Percentiles rank a stretch among this genome's conserved stretches.
Conservation (phyloP, 2,329 filamentous ascomycete genomes). For the Plenodomus biglobosus region DNA sequence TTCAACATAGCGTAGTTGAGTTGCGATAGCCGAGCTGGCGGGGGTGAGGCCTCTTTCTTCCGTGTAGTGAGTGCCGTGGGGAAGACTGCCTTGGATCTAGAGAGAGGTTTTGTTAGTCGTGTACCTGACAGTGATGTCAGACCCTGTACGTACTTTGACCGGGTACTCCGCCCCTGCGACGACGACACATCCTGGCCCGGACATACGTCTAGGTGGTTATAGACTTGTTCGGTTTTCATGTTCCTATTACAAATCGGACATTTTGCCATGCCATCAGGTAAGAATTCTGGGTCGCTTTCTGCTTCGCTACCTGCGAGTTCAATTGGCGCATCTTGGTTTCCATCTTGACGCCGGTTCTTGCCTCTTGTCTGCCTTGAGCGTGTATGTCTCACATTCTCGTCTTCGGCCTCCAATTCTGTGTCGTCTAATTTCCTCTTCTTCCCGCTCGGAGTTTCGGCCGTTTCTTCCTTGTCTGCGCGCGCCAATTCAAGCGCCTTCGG, state of each 20-base stretch:
- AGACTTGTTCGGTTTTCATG: constrained; percentile 80
- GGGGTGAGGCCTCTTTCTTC: constrained; percentile 46
- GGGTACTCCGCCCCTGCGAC: constrained; percentile 30
- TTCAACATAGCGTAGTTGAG: constrained; percentile 88
- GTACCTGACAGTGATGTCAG: neutral
- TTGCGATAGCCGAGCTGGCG: constrained; percentile 60
- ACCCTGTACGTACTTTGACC: constrained; percentile 30
- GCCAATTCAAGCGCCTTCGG: constrained; percentile 66
- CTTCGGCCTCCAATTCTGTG: constrained; percentile 49
- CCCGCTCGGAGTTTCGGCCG: constrained; percentile 6
- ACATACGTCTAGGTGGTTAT: constrained; percentile 75
- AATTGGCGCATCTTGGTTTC: constrained; percentile 32
- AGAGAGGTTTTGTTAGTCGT: constrained; percentile 8
- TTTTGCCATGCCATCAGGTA: constrained; percentile 69
- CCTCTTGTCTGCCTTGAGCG: constrained; percentile 44
- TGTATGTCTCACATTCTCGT: constrained; percentile 38
- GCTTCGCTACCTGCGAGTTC: constrained; percentile 46
- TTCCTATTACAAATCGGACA: constrained; percentile 79
- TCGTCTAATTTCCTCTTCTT: constrained; percentile 56
- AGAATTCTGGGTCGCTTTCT: constrained; percentile 49
- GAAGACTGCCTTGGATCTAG: constrained; percentile 26
- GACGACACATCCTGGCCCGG: constrained; percentile 42
- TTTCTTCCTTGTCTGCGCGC: constrained; percentile 44
- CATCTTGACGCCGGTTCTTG: constrained; percentile 39
- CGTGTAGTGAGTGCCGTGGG: constrained; percentile 24